A percentile compares a stretch with the other conserved stretches of the same genome.
Conservation (phyloP, 495 filamentous ascomycete species). For the Podospora bellae-mahoneyi region DNA sequence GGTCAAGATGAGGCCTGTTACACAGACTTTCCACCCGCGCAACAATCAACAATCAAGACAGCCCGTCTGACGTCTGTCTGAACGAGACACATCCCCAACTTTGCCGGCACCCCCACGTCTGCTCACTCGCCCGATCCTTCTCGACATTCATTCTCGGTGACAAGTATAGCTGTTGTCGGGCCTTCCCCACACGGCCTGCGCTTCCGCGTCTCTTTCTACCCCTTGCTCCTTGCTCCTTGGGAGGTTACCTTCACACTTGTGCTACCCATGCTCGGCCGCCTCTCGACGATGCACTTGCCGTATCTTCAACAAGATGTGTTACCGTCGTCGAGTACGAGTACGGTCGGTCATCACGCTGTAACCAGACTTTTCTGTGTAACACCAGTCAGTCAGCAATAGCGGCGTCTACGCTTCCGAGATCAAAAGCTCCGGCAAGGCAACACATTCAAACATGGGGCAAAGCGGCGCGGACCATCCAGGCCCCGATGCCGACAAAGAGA, state of each 20-base stretch:
- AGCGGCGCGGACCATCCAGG: not conserved
- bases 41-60: not conserved
- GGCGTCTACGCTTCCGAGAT: constrained; percentile 15
- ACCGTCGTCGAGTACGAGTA: constrained; percentile 6
- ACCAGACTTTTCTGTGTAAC: constrained; percentile 22
- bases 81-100: not conserved
- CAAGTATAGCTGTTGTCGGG: not conserved
- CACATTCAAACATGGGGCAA: not conserved
- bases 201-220: constrained; percentile 1
- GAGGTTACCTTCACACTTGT: not conserved
- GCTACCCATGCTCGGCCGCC: constrained; percentile 4
- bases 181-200: constrained; percentile 2
- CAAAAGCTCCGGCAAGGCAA: not conserved
- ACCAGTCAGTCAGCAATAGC: constrained; percentile 14
- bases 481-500: not conserved
- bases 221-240: not conserved
- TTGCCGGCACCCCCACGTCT: not conserved
- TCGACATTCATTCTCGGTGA: too few species aligned
- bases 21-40: not conserved
- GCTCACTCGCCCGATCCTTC: not conserved
- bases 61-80: not conserved
- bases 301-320: constrained; percentile 12
- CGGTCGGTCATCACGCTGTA: constrained; percentile 14
- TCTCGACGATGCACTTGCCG: constrained; percentile 2
- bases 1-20: not conserved